Evolutionary conservation across 495 filamentous ascomycete species (phyloP).

Genomic region (Penicillium soppii): DNA sequence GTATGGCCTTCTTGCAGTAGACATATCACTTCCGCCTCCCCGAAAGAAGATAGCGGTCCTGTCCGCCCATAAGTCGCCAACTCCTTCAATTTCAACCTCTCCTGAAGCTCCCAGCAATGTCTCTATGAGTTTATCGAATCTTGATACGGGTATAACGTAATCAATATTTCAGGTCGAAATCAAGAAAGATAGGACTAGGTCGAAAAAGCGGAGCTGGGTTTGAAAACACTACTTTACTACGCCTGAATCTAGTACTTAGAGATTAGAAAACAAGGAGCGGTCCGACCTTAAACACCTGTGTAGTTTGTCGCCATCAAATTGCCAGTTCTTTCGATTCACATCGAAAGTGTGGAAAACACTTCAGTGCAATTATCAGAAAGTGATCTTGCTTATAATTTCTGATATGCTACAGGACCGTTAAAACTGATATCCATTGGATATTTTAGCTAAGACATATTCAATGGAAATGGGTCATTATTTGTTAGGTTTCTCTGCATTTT

Average conservation of each 20-base stretch:
- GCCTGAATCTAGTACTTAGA: background rate
- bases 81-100: background rate
- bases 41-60: background rate
- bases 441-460: too few relatives aligned
- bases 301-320: background rate
- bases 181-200: background rate
- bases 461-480: too few relatives aligned
- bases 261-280: background rate
- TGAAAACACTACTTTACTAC: constrained; percentile 1
- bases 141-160: constrained; percentile 5
- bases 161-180: constrained; percentile 8
- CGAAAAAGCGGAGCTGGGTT: constrained; percentile 4
- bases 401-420: too few relatives aligned
- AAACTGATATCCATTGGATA: too few relatives aligned
- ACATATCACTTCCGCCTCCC: background rate
- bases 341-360: background rate
- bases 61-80: background rate
- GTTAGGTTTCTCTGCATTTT: too few relatives aligned
- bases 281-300: background rate
- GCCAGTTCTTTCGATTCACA: background rate
- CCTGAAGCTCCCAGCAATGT: constrained; percentile 3
- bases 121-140: constrained; percentile 6
- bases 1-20: constrained; percentile 6
- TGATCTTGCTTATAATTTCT: too few relatives aligned
- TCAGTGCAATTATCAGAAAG: too few relatives aligned